Evolutionary conservation across 1,284 basidiomycete genomes (phyloP), one percentile per base, ranked within the genome.

Genomic region (Nidula niveotomentosa): DNA sequence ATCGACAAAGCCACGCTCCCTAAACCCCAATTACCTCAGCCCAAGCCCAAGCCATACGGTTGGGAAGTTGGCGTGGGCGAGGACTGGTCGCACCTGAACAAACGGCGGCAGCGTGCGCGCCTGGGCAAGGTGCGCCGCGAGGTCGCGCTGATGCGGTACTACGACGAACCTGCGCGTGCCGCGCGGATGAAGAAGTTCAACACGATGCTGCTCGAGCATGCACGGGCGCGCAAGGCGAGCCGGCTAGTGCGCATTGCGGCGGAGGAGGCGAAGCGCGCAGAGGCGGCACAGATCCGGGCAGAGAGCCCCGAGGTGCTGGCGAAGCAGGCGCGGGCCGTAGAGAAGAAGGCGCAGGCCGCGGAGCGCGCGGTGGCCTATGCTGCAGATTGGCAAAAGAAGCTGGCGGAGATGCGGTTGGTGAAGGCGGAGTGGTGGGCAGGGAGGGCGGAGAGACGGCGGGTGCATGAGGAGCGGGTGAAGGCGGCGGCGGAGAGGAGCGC

Each of bases 21-120:
- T 1, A 46, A 36, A 6, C 59, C 55, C 5, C 48, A 48, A 7
- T 23, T 36, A 9, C 53, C 65, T 12, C 56, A 65, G 55, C 52
- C 55, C 52, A 49, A 60, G 54, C 45, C 66, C 58, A 45, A 51
- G 18, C 52, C 66, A 4, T 72, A 74, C 50, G 77, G 75, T 4
- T 62, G 58, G 17, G 77, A 78, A 36, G 78, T 85, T 2, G 83
- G 80, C 2, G 75, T 79, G 1, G 79, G 76, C 2, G 77, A 76
- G 55, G 83, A 88, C 57, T 76, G 74, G 67, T 72, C 73, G 6
- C 84, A 88, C 63, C 65, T 88, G 55, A 88, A 77, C 68, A 78
- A 71, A 58, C 71, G 83, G 54, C 69, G 84, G 60, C 74, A 73
- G 55, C 68, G 73, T 18, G 72, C 78, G 37, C 68, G 80, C 49